These are phyloP conservation scores for Mycena kentingensis DNA, from an alignment of 768 basidiomycete genomes.

Conservation along the genomic window DNA sequence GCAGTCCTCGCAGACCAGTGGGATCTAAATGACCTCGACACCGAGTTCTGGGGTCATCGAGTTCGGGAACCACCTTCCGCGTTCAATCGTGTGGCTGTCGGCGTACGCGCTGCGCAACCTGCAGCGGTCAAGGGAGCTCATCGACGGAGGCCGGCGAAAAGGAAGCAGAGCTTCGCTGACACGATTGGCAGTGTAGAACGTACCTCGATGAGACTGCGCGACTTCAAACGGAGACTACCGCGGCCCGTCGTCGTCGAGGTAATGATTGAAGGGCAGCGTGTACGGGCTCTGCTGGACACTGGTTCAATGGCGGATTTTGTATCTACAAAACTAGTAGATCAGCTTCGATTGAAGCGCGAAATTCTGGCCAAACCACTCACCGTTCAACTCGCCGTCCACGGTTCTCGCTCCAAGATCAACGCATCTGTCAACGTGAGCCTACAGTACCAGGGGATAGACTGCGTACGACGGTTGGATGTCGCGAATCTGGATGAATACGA, in stretches of 20 bases:
- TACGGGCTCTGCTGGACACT: constrained; percentile 12
- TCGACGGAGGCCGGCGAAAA: not conserved
- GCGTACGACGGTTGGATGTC: constrained; percentile 23
- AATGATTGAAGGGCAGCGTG: not conserved
- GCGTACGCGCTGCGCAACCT: not conserved
- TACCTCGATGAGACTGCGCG: constrained; percentile 2
- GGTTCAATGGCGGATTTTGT: constrained; percentile 36
- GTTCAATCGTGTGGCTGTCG: not conserved
- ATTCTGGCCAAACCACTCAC: constrained; percentile 32
- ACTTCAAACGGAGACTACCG: constrained; percentile 4
- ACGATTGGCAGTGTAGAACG: not conserved
- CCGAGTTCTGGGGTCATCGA: not conserved
- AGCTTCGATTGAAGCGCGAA: constrained; percentile 26
- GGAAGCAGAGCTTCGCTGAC: not conserved
- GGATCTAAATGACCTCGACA: not conserved
- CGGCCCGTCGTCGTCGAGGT: constrained; percentile 6
- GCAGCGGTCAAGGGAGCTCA: not conserved
- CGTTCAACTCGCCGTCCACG: constrained; percentile 34
- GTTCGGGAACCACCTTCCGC: not conserved
- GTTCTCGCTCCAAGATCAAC: constrained; percentile 35
- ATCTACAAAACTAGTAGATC: constrained; percentile 33
- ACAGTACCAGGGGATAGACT: constrained; percentile 29
- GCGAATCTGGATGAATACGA: constrained; percentile 24
- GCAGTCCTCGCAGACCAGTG: not conserved
- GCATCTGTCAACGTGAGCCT: constrained; percentile 21